A percentile compares a stretch with the other conserved stretches of the same genome.
Conservation (phyloP, 1,284 basidiomycete species). For the Cutaneotrichosporon cavernicola region DNA sequence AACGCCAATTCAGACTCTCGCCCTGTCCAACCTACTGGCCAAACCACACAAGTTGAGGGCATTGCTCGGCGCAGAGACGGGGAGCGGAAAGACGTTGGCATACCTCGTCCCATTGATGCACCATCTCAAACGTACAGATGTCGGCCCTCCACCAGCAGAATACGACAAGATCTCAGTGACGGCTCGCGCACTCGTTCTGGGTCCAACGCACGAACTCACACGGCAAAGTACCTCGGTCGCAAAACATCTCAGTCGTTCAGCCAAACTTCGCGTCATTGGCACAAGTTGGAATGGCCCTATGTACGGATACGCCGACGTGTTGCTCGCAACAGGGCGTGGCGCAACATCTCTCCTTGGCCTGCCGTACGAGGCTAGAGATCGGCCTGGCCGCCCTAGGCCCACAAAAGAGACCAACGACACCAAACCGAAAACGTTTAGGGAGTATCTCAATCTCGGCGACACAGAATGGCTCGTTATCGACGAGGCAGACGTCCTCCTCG, state of each 20-base stretch:
- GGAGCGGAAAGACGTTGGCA: conserved; percentile 85
- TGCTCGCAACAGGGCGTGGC: conserved; percentile 71
- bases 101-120: conserved; percentile 80
- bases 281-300: conserved; percentile 56
- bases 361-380: conserved; percentile 62
- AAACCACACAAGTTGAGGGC: conserved; percentile 44
- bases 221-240: conserved; percentile 72
- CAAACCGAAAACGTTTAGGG: conserved; percentile 1
- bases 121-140: conserved; percentile 62
- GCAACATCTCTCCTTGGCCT: conserved; percentile 85
- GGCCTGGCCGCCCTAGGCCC: background rate
- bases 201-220: conserved; percentile 82
- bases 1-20: conserved; percentile 71
- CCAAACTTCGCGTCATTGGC: conserved; percentile 72
- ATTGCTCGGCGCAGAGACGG: conserved; percentile 80
- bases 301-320: conserved; percentile 59
- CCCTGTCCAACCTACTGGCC: conserved; percentile 62
- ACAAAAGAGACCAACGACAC: conserved; percentile 15
- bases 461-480: conserved; percentile 84
- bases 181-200: conserved; percentile 74
- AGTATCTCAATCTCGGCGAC: conserved; percentile 17
- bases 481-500: conserved; percentile 85
- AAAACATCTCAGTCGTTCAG: conserved; percentile 69
- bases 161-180: conserved; percentile 11
- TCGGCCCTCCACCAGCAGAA: background rate